Base-by-base conservation (phyloP, 495 filamentous ascomycete species). In the Glutinoglossum americanum region DNA sequence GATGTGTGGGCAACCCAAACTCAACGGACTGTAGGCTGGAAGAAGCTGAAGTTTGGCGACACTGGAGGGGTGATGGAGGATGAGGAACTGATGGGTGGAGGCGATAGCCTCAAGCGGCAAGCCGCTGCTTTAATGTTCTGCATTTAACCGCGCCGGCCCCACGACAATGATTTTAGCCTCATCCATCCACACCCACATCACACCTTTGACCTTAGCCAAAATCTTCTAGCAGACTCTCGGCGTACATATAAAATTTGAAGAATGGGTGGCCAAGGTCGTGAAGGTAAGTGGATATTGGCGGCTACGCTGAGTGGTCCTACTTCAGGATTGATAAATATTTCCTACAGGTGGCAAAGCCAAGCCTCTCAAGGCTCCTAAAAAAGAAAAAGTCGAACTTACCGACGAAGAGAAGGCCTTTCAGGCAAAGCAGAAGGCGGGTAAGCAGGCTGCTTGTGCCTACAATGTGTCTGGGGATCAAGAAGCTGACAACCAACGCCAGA, bases 331-430 rank as follows among this genome's bases (percentile, higher is more conserved):
- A 58, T 21, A 48, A 21, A 7, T 30, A 11, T 56, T 35, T 47
- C 35, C 37, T 17, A 23, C 44, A 62, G 85, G 85, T 70, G 85
- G 85, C 74, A 89, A 89, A 73, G 80, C 77, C 62, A 89, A 89
- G 77, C 85, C 85, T 60, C 74, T 88, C 65, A 89, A 89, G 78
- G 72, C 76, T 32, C 72, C 85, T 19, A 89, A 88, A 78, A 89
- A 88, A 73, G 75, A 76, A 28, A 72, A 77, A 65, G 82, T 83
- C 73, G 82, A 84, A 0, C 63, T 86, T 32, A 84, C 88, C 60
- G 84, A 88, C 0, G 85, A 89, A 23, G 84, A 88, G 27, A 69
- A 80, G 65, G 84, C 84, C 5, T 84, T 77, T 73, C 75, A 72
- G 62, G 82, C 84, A 70, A 89, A 83, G 77, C 77, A 82, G 71